Base-by-base conservation (phyloP, 495 filamentous ascomycete species). In the Bryoglossum gracile region DNA sequence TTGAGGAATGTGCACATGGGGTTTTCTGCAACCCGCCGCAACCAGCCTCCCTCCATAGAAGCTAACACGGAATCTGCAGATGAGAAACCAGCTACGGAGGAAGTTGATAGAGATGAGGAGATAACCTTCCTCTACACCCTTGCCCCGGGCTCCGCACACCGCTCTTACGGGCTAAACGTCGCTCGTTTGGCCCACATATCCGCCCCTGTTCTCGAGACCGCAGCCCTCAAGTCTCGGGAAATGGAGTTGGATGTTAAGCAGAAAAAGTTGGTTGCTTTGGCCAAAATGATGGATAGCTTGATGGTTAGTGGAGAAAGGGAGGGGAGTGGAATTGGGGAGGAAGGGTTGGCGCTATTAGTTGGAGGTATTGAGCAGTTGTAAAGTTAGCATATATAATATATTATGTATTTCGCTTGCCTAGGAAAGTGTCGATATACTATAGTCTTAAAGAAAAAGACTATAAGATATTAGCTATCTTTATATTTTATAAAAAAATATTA, bases 91-190 rank as follows among this genome's bases (percentile, higher is more conserved):
- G 60, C 68, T 54, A 30, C 5, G 26, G 26, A 5, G 13, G 13
- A 13, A 6, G 26, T 13, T 13, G 60, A 56, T 6, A 59, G 49
- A 0, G 69, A 75, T 17, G 68, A 77, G 38, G 72, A 81, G 19
- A 85, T 94, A 26, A 89, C 87, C 0, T 94, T 92, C 58, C 63
- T 92, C 5, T 92, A 91, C 58, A 80, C 87, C 57, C 80, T 95
- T 2, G 81, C 76, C 3, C 87, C 91, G 50, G 94, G 94, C 0
- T 84, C 94, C 2, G 91, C 94, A 9, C 89, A 95, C 71, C 76
- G 92, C 10, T 89, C 82, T 26, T 99, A 99, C 59, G 92, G 92
- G 2, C 65, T 99, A 13, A 97, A 97, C 62, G 92, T 97, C 19
- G 92, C 92, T 4, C 71, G 86, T 23, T 62, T 99, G 43, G 94